These are phyloP conservation scores for Biscogniauxia mediterranea DNA, from an alignment of 2,329 filamentous ascomycete genomes.

Conservation along the genomic window DNA sequence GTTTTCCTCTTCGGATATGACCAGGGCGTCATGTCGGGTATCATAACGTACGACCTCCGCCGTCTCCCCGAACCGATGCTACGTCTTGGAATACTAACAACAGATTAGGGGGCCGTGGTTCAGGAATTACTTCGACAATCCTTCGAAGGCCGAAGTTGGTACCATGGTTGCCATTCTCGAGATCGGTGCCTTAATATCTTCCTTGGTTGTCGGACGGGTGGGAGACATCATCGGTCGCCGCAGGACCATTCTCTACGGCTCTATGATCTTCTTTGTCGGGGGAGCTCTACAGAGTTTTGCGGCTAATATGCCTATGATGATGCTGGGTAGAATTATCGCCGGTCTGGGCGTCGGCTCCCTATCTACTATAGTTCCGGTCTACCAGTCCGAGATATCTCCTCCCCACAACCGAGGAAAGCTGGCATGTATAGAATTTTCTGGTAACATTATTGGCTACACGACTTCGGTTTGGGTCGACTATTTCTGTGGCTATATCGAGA, in stretches of 20 bases:
- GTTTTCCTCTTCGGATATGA: conserved; percentile 90
- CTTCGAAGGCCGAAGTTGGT: conserved; percentile 81
- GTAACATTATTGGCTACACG: conserved; percentile 93
- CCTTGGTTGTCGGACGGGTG: conserved; percentile 79
- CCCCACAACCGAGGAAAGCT: conserved; percentile 94
- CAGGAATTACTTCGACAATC: conserved; percentile 88
- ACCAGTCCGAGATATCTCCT: conserved; percentile 93
- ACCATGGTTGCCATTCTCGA: conserved; percentile 98
- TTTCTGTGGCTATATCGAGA: conserved; percentile 87
- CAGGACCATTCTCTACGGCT: conserved; percentile 89
- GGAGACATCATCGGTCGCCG: conserved; percentile 90
- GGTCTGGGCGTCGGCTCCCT: conserved; percentile 85
- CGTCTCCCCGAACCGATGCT: not conserved
- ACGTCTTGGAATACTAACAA: conserved; percentile 16
- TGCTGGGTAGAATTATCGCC: conserved; percentile 76
- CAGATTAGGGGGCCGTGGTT: conserved; percentile 74
- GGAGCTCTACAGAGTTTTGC: conserved; percentile 83
- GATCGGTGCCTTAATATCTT: conserved; percentile 88
- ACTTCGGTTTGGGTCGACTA: conserved; percentile 99
- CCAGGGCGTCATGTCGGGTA: conserved; percentile 82
- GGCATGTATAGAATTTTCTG: conserved; percentile 96
- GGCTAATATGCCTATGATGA: conserved; percentile 86
- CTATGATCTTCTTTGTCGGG: conserved; percentile 80
- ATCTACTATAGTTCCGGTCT: conserved; percentile 89
- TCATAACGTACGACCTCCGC: conserved; percentile 55